Percentiles rank a stretch among this genome's conserved stretches.
Conservation (phyloP, 2,329 filamentous ascomycete genomes). For the Cercospora zeae-maydis region DNA sequence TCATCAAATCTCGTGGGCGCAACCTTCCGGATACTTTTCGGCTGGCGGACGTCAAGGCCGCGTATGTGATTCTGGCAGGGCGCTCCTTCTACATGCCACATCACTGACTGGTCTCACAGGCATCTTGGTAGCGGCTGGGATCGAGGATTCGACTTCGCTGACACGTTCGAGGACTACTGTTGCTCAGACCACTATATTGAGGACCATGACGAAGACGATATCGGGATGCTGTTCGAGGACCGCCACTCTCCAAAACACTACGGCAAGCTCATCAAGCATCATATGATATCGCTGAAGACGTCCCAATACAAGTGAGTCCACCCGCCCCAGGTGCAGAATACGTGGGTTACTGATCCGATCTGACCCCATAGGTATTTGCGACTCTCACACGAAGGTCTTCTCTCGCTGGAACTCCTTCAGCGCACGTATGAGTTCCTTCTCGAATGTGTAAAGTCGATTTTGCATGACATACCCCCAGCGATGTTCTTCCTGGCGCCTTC, state of each 20-base stretch:
- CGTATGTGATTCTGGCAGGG: neutral
- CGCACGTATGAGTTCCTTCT: constrained; percentile 50
- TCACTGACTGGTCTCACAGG: neutral
- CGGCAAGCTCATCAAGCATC: constrained; percentile 26
- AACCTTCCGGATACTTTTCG: constrained; percentile 50
- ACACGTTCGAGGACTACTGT: constrained; percentile 11
- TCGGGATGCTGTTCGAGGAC: constrained; percentile 26
- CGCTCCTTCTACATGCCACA: neutral
- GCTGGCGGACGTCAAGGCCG: constrained; percentile 42
- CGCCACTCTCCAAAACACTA: constrained; percentile 32
- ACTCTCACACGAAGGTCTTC: constrained; percentile 32
- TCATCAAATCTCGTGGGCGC: constrained; percentile 53
- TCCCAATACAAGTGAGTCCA: constrained; percentile 12
- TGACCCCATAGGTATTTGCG: neutral
- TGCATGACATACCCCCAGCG: constrained; percentile 49
- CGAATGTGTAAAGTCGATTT: constrained; percentile 45
- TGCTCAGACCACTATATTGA: constrained; percentile 14
- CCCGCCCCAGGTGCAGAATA: neutral
- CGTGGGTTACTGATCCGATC: neutral
- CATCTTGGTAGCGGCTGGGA: constrained; percentile 33
- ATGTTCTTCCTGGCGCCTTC: constrained; percentile 18
- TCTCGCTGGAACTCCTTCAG: constrained; percentile 52
- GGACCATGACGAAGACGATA: constrained; percentile 10
- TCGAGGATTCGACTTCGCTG: constrained; percentile 9
- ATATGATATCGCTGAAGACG: constrained; percentile 6